A percentile compares a stretch with the other conserved stretches of the same genome.
Conservation (phyloP, 345 rosid species). For the Citrus maxima region DNA sequence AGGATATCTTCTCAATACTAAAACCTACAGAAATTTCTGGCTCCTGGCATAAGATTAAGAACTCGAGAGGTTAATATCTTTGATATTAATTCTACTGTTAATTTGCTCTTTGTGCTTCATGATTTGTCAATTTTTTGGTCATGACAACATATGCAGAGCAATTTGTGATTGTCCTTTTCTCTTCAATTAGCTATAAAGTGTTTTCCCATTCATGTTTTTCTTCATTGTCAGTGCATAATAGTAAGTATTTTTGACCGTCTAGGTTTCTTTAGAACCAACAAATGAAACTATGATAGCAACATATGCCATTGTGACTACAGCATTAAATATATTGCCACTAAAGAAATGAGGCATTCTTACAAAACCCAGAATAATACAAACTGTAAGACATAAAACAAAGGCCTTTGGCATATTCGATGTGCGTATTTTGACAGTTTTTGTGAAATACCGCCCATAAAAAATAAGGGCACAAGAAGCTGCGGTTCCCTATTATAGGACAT, state of each 20-base stretch:
- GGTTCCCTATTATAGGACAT: neutral
- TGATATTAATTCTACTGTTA: neutral
- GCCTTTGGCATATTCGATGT: neutral
- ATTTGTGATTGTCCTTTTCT: neutral
- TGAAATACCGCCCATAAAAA: neutral
- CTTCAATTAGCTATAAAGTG: neutral
- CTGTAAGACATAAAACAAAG: neutral
- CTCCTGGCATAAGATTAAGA: slow-evolving; percentile 54
- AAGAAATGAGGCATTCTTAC: neutral
- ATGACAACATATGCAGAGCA: neutral
- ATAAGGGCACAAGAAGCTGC: neutral
- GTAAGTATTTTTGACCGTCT: slow-evolving; percentile 7
- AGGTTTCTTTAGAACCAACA: neutral
- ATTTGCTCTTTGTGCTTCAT: neutral
- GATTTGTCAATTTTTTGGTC: neutral
- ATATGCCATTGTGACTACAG: neutral
- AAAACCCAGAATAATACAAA: neutral
- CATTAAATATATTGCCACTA: neutral
- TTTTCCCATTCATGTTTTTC: neutral
- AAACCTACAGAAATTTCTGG: slow-evolving; percentile 86
- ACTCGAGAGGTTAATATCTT: neutral
- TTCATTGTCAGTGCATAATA: neutral
- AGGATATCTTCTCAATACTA: slow-evolving; percentile 85
- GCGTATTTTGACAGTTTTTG: neutral
- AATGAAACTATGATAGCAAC: neutral